Conservation (phyloP, 345 rosid species). For the Murraya paniculata region DNA sequence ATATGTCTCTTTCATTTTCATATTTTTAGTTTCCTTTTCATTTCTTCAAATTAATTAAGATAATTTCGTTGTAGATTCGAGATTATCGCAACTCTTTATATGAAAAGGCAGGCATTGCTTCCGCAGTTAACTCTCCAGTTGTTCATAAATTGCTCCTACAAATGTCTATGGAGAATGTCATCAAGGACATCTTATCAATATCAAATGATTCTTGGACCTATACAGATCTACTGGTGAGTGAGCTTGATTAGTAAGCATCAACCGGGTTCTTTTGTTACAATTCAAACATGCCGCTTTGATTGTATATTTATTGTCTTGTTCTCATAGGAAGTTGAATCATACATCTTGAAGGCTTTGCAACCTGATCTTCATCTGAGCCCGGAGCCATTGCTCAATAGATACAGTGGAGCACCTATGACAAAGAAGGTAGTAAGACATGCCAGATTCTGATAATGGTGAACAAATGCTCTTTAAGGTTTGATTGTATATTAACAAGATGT, state of each 20-base stretch:
- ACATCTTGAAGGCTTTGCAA: constrained; percentile 33
- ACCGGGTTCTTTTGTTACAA: neutral
- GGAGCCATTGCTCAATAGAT: constrained; percentile 1
- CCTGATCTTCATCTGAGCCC: constrained; percentile 31
- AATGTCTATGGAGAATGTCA: constrained; percentile 33
- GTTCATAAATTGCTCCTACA: constrained; percentile 21
- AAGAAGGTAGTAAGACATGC: constrained; percentile 19
- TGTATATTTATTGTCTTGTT: neutral
- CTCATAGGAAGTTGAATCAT: constrained; percentile 29
- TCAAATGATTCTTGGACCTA: constrained; percentile 32
- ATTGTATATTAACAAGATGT: too few species aligned
- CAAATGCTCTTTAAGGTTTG: neutral
- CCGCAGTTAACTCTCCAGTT: constrained; percentile 14
- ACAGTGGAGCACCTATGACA: neutral
- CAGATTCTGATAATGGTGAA: neutral
- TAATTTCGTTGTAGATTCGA: constrained; percentile 19
- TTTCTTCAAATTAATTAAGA: neutral
- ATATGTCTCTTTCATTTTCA: neutral
- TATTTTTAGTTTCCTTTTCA: neutral
- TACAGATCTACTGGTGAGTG: constrained; percentile 24
- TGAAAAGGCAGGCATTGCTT: constrained; percentile 8
- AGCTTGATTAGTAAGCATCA: neutral
- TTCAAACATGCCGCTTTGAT: neutral
- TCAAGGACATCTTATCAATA: constrained; percentile 26
- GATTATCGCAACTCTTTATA: constrained; percentile 27